A percentile compares a stretch with the other conserved stretches of the same genome.
Evolutionary conservation across 768 basidiomycete genomes (phyloP).

Genomic region (Amanita exitialis): DNA sequence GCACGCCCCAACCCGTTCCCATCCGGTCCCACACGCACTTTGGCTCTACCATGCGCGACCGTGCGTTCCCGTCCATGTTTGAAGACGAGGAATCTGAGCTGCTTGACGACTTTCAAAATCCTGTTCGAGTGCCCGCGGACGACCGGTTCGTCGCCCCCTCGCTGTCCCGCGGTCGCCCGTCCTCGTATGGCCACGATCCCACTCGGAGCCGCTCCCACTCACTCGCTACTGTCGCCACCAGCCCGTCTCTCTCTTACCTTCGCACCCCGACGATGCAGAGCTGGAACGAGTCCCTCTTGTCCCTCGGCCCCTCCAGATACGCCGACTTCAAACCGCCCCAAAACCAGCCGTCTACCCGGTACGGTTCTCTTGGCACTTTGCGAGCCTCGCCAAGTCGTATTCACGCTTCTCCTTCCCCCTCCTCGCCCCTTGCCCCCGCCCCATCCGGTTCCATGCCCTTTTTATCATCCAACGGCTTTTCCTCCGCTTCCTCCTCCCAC

Average conservation of each 20-base stretch:
- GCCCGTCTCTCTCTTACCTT: constrained; percentile 21
- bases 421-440: constrained; percentile 25
- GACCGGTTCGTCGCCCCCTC: constrained; percentile 40
- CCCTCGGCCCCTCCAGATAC: constrained; percentile 27
- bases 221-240: constrained; percentile 42
- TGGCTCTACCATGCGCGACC: constrained; percentile 55
- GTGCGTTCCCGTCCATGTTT: constrained; percentile 63
- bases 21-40: constrained; percentile 50
- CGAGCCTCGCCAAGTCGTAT: constrained; percentile 48
- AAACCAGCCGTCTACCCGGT: constrained; percentile 39
- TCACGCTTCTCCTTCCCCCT: constrained; percentile 35
- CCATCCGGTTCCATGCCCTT: constrained; percentile 14
- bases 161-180: constrained; percentile 39
- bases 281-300: constrained; percentile 52
- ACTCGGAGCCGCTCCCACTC: constrained; percentile 73
- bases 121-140: constrained; percentile 17
- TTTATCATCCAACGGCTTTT: constrained; percentile 27
- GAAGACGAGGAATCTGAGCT: constrained; percentile 74
- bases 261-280: constrained; percentile 35
- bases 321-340: constrained; percentile 54
- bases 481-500: constrained; percentile 20
- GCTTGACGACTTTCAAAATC: constrained; percentile 32
- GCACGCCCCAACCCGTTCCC: constrained; percentile 43
- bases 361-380: constrained; percentile 47
- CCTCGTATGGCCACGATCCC: constrained; percentile 44